Base-by-base conservation (phyloP, 139 green algal species). In the Diplosphaera chodatii region DNA sequence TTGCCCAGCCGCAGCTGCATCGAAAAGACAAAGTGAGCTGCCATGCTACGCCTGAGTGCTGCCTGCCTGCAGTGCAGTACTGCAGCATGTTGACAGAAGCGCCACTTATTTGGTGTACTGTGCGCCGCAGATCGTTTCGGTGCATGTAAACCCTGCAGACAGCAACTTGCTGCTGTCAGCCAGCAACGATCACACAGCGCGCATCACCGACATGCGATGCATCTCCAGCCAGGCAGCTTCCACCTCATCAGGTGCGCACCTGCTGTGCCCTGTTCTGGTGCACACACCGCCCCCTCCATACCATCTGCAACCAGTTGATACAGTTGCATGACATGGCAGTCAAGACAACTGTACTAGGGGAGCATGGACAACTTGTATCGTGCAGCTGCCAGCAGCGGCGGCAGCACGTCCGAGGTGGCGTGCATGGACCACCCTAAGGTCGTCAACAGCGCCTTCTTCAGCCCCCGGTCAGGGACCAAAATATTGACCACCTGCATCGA, bases 401-500 rank as follows among this genome's bases (percentile, higher is more conserved):
- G 13, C 37, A 13, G 13, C 29, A 48, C 68, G 22, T 32, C 67
- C 40, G 59, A 83, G 64, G 62, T 90, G 65, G 71, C 69, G 3
- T 29, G 31, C n/a, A 55, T 87, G 32, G 37, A 71, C 27, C 88
- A 93, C 66, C 67, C 63, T 13, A 76, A 78, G 30, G 85, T 95
- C n/a, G 89, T 97, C 70, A 96, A 96, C 71, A 32, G 74, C 18
- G 92, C 91, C 13, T 90, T 86, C 74, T 97, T 96, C 73, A 89
- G 75, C 29, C 90, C 94, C 10, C 32, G 83, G 28, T 91, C 83
- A 1, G 89, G 91, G 33, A 74, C 78, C 37, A 90, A 91, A 77
- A 87, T 97, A 16, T 69, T 97, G 66, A 96, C 87, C 20, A 97
- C 92, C 28, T 94, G 88, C 86, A 96, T 77, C 41, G 92, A 97